Base-by-base conservation (phyloP, 1,284 basidiomycete genomes). In the Athelia sp. region DNA sequence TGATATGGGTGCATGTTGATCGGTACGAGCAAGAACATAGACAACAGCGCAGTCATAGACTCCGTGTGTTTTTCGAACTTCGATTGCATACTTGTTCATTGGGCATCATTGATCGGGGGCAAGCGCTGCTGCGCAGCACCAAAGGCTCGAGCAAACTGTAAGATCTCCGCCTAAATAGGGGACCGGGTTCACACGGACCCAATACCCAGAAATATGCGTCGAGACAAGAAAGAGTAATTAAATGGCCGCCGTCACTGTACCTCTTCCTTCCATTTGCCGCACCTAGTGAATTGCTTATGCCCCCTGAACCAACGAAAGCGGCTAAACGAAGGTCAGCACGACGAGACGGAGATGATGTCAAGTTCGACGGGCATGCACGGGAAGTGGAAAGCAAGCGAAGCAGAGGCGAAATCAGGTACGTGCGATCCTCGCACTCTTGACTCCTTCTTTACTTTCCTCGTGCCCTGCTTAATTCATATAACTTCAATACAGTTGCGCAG, bases 351-450 rank as follows among this genome's bases (percentile, higher is more conserved):
- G 78, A 79, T 3, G 76, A 77, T 22, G 75, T 68, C 52, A 59
- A 65, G 48, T 78, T 75, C 58, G 76, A 79, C 54, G 67, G 63
- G 29, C 76, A 80, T 57, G 67, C 75, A 42, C 66, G 78, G 50
- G 79, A 80, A 56, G 64, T 80, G 42, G 78, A 80, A 54, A 61
- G 73, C 58, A 79, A 79, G 61, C 70, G 77, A 55, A 79, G 68
- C 54, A 63, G 73, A 67, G 73, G 72, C 69, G 26, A 52, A 42
- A 32, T 49, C 53, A 19, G 54, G 55, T 46, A 26, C 32, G 49
- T 38, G 14, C 24, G 23, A 32, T 49, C 38, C 22, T 29, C 21
- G 18, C 18, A 38, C 29, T 29, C 18, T 38, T 19, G 17, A 10
- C 23, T 4, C n/a, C n/a, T n/a, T 26, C 23, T 18, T 42, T 32